phyloP scores from a whole-genome alignment of 192 early-diverging fungal species.

The Entomortierella lignicola region DNA sequence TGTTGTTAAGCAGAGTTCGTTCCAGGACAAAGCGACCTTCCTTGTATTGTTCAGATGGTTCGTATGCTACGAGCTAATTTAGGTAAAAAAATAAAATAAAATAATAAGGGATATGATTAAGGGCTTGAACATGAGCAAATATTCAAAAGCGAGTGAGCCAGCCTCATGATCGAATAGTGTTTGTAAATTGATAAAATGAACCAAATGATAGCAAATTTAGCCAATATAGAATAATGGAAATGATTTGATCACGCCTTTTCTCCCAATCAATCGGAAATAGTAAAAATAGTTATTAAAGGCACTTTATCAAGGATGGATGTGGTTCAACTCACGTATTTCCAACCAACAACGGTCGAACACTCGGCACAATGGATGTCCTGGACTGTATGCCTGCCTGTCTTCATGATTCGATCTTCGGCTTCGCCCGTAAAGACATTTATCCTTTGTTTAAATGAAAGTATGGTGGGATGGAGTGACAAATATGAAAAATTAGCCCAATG shows the following conservation, averaged over 20 bases:
- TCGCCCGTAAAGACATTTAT: slow-evolving; percentile 69
- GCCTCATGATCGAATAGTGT: background rate
- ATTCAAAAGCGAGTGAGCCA: background rate
- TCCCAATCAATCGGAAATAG: background rate
- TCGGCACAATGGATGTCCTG: slow-evolving; percentile 72
- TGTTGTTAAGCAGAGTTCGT: slow-evolving; percentile 60
- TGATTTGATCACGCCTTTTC: slow-evolving; percentile 4
- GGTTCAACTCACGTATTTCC: slow-evolving; percentile 68
- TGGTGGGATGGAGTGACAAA: background rate
- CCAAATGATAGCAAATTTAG: slow-evolving; percentile 2
- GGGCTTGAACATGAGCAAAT: background rate
- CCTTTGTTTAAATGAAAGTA: slow-evolving; percentile 13
- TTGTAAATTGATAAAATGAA: background rate
- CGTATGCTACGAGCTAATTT: slow-evolving; percentile 62
- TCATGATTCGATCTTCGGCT: slow-evolving; percentile 71
- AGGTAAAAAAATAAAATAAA: too few relatives aligned
- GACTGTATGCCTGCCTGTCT: slow-evolving; percentile 81
- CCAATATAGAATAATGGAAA: background rate
- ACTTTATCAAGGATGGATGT: background rate
- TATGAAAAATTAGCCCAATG: slow-evolving; percentile 8
- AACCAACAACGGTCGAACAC: slow-evolving; percentile 64
- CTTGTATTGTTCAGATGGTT: slow-evolving; percentile 75
- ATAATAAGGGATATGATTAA: background rate
- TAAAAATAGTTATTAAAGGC: background rate
- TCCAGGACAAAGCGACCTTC: slow-evolving; percentile 84